Conservation (phyloP, 768 basidiomycete species). For the Asterophora parasitica region DNA sequence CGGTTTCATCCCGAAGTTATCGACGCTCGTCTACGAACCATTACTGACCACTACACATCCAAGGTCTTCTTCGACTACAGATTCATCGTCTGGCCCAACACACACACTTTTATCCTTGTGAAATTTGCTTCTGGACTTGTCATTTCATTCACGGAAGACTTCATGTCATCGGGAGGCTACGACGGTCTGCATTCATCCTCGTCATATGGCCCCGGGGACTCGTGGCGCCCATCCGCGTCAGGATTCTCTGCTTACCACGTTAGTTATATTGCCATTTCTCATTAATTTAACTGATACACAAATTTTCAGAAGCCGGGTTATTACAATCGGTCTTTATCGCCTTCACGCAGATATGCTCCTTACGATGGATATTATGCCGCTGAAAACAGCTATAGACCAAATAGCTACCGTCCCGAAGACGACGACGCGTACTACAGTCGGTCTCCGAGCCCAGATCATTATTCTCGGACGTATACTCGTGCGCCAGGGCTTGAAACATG, state of each 20-base stretch:
- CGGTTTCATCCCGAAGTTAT: slow-evolving; percentile 5
- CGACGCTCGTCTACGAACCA: slow-evolving; percentile 3
- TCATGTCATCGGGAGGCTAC: slow-evolving; percentile 40
- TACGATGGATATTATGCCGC: slow-evolving; percentile 51
- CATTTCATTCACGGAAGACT: slow-evolving; percentile 11
- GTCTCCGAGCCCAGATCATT: slow-evolving; percentile 51
- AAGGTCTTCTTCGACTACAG: background rate
- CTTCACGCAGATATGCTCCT: slow-evolving; percentile 35
- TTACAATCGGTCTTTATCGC: slow-evolving; percentile 41
- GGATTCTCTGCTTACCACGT: slow-evolving; percentile 35
- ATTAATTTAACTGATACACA: slow-evolving; percentile 8
- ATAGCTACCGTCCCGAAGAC: slow-evolving; percentile 18
- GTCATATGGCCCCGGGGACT: slow-evolving; percentile 25
- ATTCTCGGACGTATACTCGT: slow-evolving; percentile 32
- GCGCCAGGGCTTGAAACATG: slow-evolving; percentile 39
- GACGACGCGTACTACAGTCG: slow-evolving; percentile 33
- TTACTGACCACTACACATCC: background rate
- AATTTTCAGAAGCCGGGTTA: slow-evolving; percentile 30
- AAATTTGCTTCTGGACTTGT: slow-evolving; percentile 4
- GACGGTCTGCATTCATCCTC: slow-evolving; percentile 30
- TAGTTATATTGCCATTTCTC: slow-evolving; percentile 18
- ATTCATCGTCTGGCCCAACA: background rate
- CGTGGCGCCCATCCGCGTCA: slow-evolving; percentile 29
- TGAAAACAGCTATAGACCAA: slow-evolving; percentile 16
- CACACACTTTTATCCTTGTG: background rate